A percentile compares a stretch with the other conserved stretches of the same genome.
phyloP scores from a whole-genome alignment of 352 stramenopile genomes.

The Globisporangium splendens region DNA sequence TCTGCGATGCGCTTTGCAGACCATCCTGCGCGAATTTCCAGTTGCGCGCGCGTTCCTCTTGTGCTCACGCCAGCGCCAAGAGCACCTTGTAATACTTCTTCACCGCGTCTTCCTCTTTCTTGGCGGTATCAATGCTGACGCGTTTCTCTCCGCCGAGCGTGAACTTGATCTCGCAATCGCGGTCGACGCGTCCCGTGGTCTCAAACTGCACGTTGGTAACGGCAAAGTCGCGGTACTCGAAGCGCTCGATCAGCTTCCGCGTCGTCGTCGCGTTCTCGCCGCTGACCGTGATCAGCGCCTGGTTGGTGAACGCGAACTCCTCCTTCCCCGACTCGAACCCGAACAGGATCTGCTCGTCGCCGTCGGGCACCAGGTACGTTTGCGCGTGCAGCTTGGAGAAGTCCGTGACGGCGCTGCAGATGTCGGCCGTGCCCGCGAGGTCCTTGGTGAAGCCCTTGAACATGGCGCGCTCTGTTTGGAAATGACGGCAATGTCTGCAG shows the following conservation, averaged over 20 bases:
- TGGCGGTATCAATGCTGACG: slow-evolving; percentile 49
- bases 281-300: slow-evolving; percentile 37
- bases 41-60: slow-evolving; percentile 25
- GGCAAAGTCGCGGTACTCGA: slow-evolving; percentile 34
- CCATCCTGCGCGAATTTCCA: slow-evolving; percentile 31
- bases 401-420: slow-evolving; percentile 39
- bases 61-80: slow-evolving; percentile 35
- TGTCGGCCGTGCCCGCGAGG: slow-evolving; percentile 44
- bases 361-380: slow-evolving; percentile 40
- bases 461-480: slow-evolving; percentile 14
- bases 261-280: slow-evolving; percentile 45
- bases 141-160: slow-evolving; percentile 23
- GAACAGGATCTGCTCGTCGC: slow-evolving; percentile 44
- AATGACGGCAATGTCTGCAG: no score
- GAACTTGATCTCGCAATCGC: slow-evolving; percentile 70
- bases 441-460: slow-evolving; percentile 52
- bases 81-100: slow-evolving; percentile 55
- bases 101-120: slow-evolving; percentile 39
- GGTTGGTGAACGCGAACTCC: slow-evolving; percentile 63
- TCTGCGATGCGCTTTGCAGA: no score
- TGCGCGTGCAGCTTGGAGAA: slow-evolving; percentile 36
- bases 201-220: slow-evolving; percentile 40
- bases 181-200: slow-evolving; percentile 49
- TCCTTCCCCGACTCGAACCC: slow-evolving; percentile 48
- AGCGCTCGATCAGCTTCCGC: slow-evolving; percentile 40